Base-by-base conservation (phyloP, 2,329 filamentous ascomycete genomes). In the Fusarium falciforme region DNA sequence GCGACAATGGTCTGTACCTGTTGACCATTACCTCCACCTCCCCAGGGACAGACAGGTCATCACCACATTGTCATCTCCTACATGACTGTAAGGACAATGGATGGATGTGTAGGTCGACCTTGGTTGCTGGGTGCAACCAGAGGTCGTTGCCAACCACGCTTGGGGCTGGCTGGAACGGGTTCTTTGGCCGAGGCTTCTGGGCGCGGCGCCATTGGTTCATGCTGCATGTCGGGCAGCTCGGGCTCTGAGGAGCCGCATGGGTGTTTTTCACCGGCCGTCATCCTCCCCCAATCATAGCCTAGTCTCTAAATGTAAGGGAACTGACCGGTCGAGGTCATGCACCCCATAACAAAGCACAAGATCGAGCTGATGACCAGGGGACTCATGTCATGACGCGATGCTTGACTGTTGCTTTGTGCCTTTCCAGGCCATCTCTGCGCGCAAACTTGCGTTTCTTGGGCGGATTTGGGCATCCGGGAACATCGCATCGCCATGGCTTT, bases 401-500 rank as follows among this genome's bases (percentile, higher is more conserved):
- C 75, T 83, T 84, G 61, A 84, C 83, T 17, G 82, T 84, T 36
- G 79, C 72, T 66, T 82, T 83, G 71, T 85, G 83, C 59, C 83
- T 81, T 62, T 84, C 81, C n/a, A 85, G 73, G 20, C 84, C 83
- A 68, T 85, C 83, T 66, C 83, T 80, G 60, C 83, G 82, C 12
- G 83, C 83, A 66, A 85, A 85, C 20, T 79, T 80, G 62, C 83
- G 82, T 67, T 84, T 85, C 65, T 84, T 83, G 12, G 81, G 80
- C 10, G 82, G 82, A 44, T 85, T 85, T 14, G 83, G 83, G 42
- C 83, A 85, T 10, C 83, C 81, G 47, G 80, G 79, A 25, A 82
- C 64, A 44, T 81, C 79, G 73, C 83, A 85, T 25, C 81, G 80
- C 81, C 82, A 85, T 17, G 83, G 83, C 68, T 84, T 85, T 29